Evolutionary conservation across 1,284 basidiomycete species (phyloP), one percentile per base, ranked within the genome.

Genomic region (Sphaerobolus stellatus): DNA sequence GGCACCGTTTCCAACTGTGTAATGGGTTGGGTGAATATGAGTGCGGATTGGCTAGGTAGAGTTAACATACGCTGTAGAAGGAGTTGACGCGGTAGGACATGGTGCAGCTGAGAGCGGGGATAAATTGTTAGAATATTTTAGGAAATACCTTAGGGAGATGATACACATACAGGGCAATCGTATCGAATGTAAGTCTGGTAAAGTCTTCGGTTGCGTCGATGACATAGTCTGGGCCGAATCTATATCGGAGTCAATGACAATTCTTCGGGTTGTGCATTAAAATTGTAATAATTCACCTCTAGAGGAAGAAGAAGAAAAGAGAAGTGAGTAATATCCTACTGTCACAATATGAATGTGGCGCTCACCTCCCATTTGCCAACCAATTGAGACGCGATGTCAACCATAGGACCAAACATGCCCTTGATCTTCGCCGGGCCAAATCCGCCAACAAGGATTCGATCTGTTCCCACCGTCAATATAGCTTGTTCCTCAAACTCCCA

Each of bases 381-480:
- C 50, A 82, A 71, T 61, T 82, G 79, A 31, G 69, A 66, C n/a
- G 70, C 68, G 45, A 81, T 74, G 56, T 81, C 80, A 25, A 71
- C 63, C 79, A 81, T 79, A 59, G 75, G 74, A 47, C 71, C 70
- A 62, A 78, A 76, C 79, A 81, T 81, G 56, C 69, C 70, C 40
- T 70, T 71, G 56, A 81, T 74, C 2, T 72, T 69, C 9, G 72
- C 61, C 0, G 76, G 74, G 25, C 77, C 76, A 63, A 82, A 82
- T 2, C 77, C 75, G 11, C 79, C 79, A 68, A 79, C 75, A 18
- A 82, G 72, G 36, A 82, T 68, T 30, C 78, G 77, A 65, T 82
- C 78, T n/a, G n/a, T n/a, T n/a, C n/a, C n/a, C n/a, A n/a, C n/a
- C n/a, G n/a, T n/a, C n/a, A n/a, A n/a, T n/a, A n/a, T n/a, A n/a